These are phyloP conservation scores for Halophytophthora batemanensis DNA, from an alignment of 352 stramenopile genomes.

Conservation along the genomic window DNA sequence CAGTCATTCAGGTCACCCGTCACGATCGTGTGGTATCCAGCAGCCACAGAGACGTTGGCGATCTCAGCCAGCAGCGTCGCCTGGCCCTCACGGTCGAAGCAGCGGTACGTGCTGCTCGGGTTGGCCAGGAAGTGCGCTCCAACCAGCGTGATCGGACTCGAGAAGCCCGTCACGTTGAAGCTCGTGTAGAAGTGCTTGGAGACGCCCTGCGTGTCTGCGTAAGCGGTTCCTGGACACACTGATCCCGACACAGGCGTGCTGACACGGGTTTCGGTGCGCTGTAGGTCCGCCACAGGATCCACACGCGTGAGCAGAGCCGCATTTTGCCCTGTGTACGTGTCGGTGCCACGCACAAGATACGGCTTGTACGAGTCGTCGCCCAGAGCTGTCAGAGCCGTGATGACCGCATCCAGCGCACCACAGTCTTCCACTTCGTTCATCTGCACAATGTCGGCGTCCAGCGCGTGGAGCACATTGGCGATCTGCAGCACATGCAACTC, in stretches of 20 bases:
- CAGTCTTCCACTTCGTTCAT: constrained; percentile 67
- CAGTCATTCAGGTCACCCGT: constrained; percentile 74
- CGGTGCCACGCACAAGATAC: constrained; percentile 53
- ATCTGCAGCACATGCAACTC: constrained; percentile 51
- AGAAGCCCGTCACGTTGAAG: constrained; percentile 61
- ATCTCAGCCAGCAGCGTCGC: constrained; percentile 47
- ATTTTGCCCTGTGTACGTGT: constrained; percentile 73
- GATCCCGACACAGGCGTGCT: constrained; percentile 50
- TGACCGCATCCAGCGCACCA: constrained; percentile 44
- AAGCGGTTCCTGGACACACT: constrained; percentile 38
- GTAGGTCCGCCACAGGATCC: constrained; percentile 46
- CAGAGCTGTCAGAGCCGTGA: constrained; percentile 38
- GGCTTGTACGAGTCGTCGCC: constrained; percentile 58
- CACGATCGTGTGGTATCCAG: constrained; percentile 56
- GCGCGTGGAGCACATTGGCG: constrained; percentile 39
- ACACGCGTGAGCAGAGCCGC: constrained; percentile 58
- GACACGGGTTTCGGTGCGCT: constrained; percentile 31
- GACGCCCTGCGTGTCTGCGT: constrained; percentile 44
- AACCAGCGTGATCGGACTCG: constrained; percentile 63
- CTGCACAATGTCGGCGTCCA: constrained; percentile 68
- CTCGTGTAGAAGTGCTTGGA: constrained; percentile 75
- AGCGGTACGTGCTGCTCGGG: constrained; percentile 49
- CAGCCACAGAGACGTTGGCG: constrained; percentile 34
- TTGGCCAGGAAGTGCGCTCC: constrained; percentile 64
- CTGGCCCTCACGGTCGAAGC: constrained; percentile 61